phyloP scores from a whole-genome alignment of 1,284 basidiomycete species.

The Leccinum angustisporum region DNA sequence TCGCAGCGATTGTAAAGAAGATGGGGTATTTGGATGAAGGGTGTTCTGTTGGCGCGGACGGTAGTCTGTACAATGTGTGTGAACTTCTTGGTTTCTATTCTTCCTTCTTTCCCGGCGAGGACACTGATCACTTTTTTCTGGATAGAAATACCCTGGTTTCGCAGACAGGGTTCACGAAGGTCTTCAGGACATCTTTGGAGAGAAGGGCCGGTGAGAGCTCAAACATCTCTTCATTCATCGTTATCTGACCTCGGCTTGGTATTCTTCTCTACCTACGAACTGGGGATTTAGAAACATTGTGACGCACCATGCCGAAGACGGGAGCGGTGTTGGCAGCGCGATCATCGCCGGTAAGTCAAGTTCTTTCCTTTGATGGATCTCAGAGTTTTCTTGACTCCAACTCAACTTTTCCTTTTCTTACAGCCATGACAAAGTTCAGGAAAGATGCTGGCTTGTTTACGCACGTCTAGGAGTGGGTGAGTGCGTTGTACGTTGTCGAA shows the following conservation, averaged over 20 bases:
- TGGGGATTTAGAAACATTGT: constrained; percentile 63
- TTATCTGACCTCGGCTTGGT: background rate
- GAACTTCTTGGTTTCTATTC: background rate
- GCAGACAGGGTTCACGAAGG: constrained; percentile 88
- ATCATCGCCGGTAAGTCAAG: constrained; percentile 82
- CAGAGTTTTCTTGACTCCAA: background rate
- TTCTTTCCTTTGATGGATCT: background rate
- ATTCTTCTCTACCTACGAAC: background rate
- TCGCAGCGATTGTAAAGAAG: constrained; percentile 91
- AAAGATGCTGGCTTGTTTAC: constrained; percentile 47
- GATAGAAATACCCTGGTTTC: constrained; percentile 92
- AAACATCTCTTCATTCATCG: background rate
- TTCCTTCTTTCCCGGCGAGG: constrained; percentile 5
- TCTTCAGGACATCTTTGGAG: constrained; percentile 89
- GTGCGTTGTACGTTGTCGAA: background rate
- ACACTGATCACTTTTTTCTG: constrained; percentile 7
- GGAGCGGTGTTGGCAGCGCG: constrained; percentile 93
- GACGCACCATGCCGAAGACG: constrained; percentile 92
- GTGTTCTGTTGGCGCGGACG: constrained; percentile 89
- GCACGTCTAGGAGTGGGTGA: constrained; percentile 30
- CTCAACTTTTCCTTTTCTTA: background rate
- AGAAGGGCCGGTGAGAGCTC: constrained; percentile 76
- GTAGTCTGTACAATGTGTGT: constrained; percentile 88
- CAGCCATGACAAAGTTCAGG: constrained; percentile 65
- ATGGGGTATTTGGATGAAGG: constrained; percentile 89